Percentiles rank a stretch among this genome's conserved stretches.
These are phyloP conservation scores for Thuja plicata DNA, from an alignment of 83 land plant species.

Conservation along the genomic window DNA sequence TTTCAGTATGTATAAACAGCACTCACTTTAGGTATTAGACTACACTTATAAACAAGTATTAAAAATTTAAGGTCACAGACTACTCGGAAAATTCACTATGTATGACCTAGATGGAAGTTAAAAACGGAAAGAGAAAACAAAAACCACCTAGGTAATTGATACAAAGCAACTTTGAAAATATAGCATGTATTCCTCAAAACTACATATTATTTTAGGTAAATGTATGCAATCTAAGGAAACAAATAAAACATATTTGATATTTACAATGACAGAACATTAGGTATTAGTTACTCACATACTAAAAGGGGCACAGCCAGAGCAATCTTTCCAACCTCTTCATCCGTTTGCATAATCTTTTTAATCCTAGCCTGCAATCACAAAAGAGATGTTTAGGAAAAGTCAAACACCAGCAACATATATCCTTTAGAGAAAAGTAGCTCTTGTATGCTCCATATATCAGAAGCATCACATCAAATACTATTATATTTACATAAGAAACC, in stretches of 20 bases:
- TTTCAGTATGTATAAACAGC: background rate
- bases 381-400: background rate
- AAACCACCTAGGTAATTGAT: background rate
- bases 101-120: background rate
- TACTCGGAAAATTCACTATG: background rate
- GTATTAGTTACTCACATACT: conserved; percentile 34
- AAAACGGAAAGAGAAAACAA: background rate
- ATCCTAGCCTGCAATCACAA: conserved; percentile 40
- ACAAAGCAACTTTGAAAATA: background rate
- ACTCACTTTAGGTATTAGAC: background rate
- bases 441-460: background rate
- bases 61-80: background rate
- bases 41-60: background rate
- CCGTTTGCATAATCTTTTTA: conserved; percentile 60
- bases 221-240: background rate
- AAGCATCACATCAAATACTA: background rate
- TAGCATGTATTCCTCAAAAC: background rate
- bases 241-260: background rate
- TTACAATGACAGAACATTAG: conserved; percentile 14
- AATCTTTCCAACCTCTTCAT: conserved; percentile 58
- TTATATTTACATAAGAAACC: background rate
- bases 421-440: background rate
- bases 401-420: background rate
- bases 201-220: background rate
- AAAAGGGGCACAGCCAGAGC: conserved; percentile 48